Percentiles rank a stretch among this genome's conserved stretches.
phyloP scores from a whole-genome alignment of 139 green algal species.

The Mychonastes homosphaera region DNA sequence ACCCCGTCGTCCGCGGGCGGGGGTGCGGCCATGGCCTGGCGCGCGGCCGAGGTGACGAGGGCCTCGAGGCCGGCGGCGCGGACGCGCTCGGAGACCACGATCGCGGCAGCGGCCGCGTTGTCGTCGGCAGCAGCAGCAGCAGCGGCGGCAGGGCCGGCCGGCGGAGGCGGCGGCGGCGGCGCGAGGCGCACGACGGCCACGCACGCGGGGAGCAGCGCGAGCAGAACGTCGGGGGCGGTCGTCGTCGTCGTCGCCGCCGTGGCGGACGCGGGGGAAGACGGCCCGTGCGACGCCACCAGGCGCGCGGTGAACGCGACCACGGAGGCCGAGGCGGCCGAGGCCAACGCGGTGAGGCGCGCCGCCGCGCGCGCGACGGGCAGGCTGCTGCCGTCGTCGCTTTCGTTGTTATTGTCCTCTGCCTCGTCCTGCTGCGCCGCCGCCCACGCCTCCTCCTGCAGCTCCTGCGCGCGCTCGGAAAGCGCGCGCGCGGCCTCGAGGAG shows the following conservation, averaged over 20 bases:
- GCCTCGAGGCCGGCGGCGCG: neutral
- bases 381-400: neutral
- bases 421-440: neutral
- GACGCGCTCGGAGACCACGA: neutral
- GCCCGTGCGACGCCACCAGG: neutral
- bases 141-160: no score
- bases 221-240: no score
- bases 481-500: neutral
- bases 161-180: no score
- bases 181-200: no score
- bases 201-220: no score
- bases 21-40: neutral
- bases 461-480: neutral
- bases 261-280: no score
- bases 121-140: no score
- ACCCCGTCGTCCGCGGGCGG: neutral
- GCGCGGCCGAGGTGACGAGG: neutral
- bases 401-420: no score
- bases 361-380: neutral
- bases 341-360: neutral
- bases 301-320: neutral
- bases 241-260: no score
- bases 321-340: neutral
- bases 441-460: slow-evolving; percentile 2
- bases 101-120: no score